Conservation (phyloP, 2,329 filamentous ascomycete species). For the Fusarium equiseti region DNA sequence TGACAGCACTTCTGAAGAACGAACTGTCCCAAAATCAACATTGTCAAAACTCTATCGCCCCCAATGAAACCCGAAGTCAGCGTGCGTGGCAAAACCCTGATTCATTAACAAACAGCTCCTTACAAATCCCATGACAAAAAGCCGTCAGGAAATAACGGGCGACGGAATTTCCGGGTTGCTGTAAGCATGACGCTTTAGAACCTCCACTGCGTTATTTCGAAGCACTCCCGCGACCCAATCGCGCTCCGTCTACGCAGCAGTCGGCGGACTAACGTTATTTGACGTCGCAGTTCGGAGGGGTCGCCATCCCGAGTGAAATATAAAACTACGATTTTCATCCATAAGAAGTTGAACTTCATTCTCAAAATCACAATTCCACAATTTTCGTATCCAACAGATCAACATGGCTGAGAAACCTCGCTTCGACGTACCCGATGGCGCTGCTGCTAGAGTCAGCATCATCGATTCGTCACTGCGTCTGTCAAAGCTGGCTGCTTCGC, state of each 20-base stretch:
- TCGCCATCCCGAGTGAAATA: not conserved
- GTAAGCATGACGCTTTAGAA: not conserved
- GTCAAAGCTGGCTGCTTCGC: not conserved
- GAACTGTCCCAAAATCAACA: not conserved
- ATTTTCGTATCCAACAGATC: too few species aligned
- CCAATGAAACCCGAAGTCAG: not conserved
- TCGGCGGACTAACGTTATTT: not conserved
- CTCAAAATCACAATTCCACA: not conserved
- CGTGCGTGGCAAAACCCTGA: fast-evolving
- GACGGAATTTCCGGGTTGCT: not conserved
- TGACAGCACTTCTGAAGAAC: not conserved
- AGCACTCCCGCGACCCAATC: not conserved
- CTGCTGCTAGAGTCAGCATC: conserved; percentile 19
- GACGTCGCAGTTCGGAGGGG: too few species aligned
- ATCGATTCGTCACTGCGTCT: conserved; percentile 18
- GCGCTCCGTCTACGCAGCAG: not conserved
- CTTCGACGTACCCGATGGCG: conserved; percentile 13
- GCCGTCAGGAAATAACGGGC: not conserved
- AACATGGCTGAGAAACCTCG: conserved; percentile 3
- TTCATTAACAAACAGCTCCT: not conserved
- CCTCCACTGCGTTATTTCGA: not conserved
- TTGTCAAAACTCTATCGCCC: fast-evolving
- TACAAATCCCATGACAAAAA: not conserved
- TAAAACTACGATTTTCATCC: not conserved
- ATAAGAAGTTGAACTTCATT: fast-evolving